phyloP scores from a whole-genome alignment of 192 early-diverging fungal genomes.

The Linnemannia elongata region DNA sequence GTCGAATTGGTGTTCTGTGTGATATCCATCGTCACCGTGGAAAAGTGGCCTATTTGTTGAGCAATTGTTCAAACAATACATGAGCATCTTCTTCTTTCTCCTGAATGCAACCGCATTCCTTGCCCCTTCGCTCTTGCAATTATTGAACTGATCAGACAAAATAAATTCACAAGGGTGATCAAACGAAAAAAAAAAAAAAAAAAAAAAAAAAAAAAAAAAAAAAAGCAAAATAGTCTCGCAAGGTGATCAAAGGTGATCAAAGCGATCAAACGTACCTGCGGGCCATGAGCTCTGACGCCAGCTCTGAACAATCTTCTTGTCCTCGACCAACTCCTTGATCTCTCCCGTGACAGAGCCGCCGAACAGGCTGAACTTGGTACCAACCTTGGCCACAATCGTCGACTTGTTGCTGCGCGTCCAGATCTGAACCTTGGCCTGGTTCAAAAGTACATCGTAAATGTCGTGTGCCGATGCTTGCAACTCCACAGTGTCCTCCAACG shows the following conservation, averaged over 20 bases:
- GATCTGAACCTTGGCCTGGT: conserved; percentile 74
- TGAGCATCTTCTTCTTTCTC: background rate
- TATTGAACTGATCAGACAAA: too few species aligned
- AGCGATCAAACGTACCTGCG: conserved; percentile 49
- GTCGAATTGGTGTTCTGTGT: conserved; percentile 78
- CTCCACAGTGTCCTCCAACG: conserved; percentile 81
- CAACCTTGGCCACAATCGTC: conserved; percentile 72
- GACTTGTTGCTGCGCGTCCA: conserved; percentile 85
- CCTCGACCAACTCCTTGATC: conserved; percentile 77
- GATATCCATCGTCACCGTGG: conserved; percentile 83
- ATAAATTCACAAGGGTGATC: too few species aligned
- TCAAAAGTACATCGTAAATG: conserved; percentile 85
- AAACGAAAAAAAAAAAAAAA: too few species aligned
- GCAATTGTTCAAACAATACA: background rate
- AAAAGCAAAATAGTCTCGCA: too few species aligned
- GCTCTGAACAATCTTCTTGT: conserved; percentile 84
- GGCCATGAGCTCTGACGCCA: conserved; percentile 94
- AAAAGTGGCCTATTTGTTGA: conserved; percentile 74
- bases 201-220: too few species aligned
- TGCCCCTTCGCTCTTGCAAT: background rate
- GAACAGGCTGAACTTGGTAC: conserved; percentile 82
- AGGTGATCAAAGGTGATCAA: too few species aligned
- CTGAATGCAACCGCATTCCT: background rate
- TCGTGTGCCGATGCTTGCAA: conserved; percentile 87
- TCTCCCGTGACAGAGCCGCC: conserved; percentile 90